Evolutionary conservation across 768 basidiomycete species (phyloP), one percentile per base, ranked within the genome.

Genomic region (Leccinum longicurvipes): DNA sequence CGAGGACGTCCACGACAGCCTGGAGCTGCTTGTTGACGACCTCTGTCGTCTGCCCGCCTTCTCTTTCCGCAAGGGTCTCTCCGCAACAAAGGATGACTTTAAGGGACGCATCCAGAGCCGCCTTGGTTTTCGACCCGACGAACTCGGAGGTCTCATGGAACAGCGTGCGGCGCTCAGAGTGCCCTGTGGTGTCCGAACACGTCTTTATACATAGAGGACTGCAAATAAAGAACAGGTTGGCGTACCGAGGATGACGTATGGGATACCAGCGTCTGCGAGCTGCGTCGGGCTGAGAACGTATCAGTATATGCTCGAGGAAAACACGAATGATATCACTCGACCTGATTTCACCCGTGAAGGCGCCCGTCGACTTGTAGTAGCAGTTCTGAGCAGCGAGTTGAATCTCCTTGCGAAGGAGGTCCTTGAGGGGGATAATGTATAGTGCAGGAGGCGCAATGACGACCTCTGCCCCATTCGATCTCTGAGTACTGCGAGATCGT

Each of bases 301-400:
- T 49, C 34, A 28, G n/a, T 27, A 32, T 60, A 53, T 9, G 32
- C 25, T 23, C 11, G 6, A 25, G 10, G 10, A 4, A 24, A 51
- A 41, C 23, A 24, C 28, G 34, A 3, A 59, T 47, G 39, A 42
- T 10, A 19, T 23, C 41, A 11, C 67, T 78, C 36, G 51, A 87
- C 91, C 94, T 96, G 77, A 91, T 91, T 76, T 99, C 97, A 56
- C 97, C 97, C 12, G 97, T 98, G 77, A 86, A 99, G 11, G 96
- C 96, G 50, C 96, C 96, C 21, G 82, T 83, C 12, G 80, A 69
- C 73, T 93, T 88, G 70, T 80, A 80, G 78, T 94, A 91, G 69
- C 84, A 84, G 77, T 98, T 98, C 74, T 99, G 95, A 17, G 95
- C 95, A 28, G 93, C 77, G 62, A 98, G 82, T 63, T 88, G 77